Base-by-base conservation (phyloP, 2,329 filamentous ascomycete species). In the Diplodia mutila region DNA sequence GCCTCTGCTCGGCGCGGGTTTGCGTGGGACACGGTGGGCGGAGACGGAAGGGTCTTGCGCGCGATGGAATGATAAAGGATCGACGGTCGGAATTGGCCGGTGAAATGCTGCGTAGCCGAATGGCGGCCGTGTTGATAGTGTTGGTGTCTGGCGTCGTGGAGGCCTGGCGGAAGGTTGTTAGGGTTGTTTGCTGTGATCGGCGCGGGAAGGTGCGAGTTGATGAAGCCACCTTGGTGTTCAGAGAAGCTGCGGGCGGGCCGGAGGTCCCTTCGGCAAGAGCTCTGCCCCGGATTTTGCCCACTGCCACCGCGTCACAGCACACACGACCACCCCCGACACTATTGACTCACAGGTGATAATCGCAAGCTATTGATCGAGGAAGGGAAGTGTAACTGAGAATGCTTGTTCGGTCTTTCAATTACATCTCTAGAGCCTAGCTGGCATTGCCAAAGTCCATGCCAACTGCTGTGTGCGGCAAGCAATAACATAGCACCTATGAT, bases 161-260 rank as follows among this genome's bases (percentile, higher is more conserved):
- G 55, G 34, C 16, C 42, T 61, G 5, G 9, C 16, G 37, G 7
- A 27, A 23, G 34, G 55, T 51, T 63, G 59, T 37, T 25, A n/a
- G n/a, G n/a, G n/a, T 51, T 27, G 46, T 32, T 46, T 55, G 29
- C 39, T 51, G 46, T 48, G 46, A 9, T 23, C 29, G 25, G 23
- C 46, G 29, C 7, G n/a, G 42, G 59, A 8, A 63, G 46, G 46
- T 63, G 59, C 14, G 42, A 49, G n/a, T 14, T 59, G 64, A 66
- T 66, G 64, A 66, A 59, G 64, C 64, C 64, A 66, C 59, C 59
- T 63, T 63, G 46, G 42, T 37, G 59, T 63, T 63, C 59, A 63
- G 42, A 16, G 39, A 46, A 51, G 59, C 59, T 63, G 59, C 59
- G 59, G 59, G 59, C 59, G 59, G 59, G 27, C 21, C 59, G 59